Evolutionary conservation across 176 grass and related monocot species (phyloP), one percentile per base, ranked within the genome.

Genomic region (Avena eriantha): DNA sequence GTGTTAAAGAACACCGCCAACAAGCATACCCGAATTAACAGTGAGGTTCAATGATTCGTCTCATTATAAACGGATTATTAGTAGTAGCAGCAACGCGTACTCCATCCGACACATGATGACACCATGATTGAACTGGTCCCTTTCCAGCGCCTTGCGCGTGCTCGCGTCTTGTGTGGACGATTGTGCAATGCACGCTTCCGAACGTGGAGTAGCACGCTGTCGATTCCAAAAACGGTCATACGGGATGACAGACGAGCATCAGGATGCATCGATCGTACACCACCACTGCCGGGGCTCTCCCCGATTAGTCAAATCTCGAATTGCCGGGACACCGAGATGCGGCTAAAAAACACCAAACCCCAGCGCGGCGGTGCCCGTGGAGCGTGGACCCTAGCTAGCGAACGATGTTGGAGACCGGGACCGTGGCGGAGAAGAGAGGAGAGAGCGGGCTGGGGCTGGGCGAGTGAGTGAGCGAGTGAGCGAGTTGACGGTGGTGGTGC

Each of bases 41-140:
- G 56, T 19, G 22, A 4, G 17, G 7, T 64, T 19, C 26, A 19
- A 85, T 67, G 46, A 55, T 85, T 66, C 14, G 2, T 39, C 1
- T 15, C 16, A 83, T 59, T 68, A 48, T 61, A 84, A 63, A 2
- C 5, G 16, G 54, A 15, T 47, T 8, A 45, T 29, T 5, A 41
- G 65, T 6, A 54, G 1, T 10, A 41, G 39, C 0, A 41, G 39
- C 12, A 13, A 8, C 5, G 69, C 5, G 21, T 3, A 59, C 80
- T 39, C 18, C 2, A 4, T 39, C 39, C 39, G 0, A 24, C 47
- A 15, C 3, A 88, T 72, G 36, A 79, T 78, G 51, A 41, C 39
- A 60, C 57, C 77, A 80, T 76, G 82, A 80, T 85, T 35, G 56
- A 36, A n/a, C n/a, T n/a, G n/a, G n/a, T 13, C 1, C 11, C 4